Conservation (phyloP, 164 flowering plant genomes). For the Nymphaea thermarum region DNA sequence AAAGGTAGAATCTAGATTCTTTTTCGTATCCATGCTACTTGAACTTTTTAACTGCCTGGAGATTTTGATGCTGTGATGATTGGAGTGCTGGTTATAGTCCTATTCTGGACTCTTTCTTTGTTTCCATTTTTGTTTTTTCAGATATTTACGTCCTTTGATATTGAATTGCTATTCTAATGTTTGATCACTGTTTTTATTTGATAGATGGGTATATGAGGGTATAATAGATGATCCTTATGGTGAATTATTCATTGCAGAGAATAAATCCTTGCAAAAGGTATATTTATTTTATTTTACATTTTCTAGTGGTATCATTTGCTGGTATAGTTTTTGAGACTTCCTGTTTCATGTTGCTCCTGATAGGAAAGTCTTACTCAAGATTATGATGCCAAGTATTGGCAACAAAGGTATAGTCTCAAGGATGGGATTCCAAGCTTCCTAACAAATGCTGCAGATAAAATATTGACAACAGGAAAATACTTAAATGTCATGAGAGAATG, state of each 20-base stretch:
- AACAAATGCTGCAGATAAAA: conserved; percentile 67
- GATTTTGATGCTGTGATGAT: no score
- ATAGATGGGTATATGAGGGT: conserved; percentile 98
- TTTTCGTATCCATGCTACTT: no score
- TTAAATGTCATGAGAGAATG: conserved; percentile 98
- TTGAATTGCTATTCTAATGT: neutral
- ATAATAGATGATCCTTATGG: conserved; percentile 95
- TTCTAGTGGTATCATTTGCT: neutral
- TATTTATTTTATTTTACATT: neutral
- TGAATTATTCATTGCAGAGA: conserved; percentile 93
- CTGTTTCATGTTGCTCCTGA: conserved; percentile 4
- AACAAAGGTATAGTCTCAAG: conserved; percentile 87
- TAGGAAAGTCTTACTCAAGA: conserved; percentile 92
- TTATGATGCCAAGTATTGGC: conserved; percentile 94
- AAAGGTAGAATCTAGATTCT: conserved; percentile 37
- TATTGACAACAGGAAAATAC: conserved; percentile 97
- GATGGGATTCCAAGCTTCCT: conserved; percentile 93
- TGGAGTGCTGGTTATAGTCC: neutral
- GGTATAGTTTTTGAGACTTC: conserved; percentile 1
- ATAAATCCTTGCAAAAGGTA: conserved; percentile 89
- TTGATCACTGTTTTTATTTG: conserved; percentile 5
- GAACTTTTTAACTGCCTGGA: no score
- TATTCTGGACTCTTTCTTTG: no score
- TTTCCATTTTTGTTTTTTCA: no score
- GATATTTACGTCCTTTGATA: no score